These are phyloP conservation scores for Hymenotorrendiella dingleyae DNA, from an alignment of 2,329 filamentous ascomycete species.

Conservation along the genomic window DNA sequence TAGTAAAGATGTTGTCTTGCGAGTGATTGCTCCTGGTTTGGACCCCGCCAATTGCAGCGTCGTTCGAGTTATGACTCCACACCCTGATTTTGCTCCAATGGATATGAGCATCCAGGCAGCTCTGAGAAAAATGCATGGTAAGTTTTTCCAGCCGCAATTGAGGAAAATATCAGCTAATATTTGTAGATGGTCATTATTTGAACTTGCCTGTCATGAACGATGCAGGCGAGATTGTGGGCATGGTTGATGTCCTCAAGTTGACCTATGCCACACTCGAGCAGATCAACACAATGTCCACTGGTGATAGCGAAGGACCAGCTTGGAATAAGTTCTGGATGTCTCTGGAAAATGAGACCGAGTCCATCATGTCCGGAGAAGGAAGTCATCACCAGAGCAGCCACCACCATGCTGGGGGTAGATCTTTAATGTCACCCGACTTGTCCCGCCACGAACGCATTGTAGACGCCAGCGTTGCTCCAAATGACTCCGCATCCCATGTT, in stretches of 20 bases:
- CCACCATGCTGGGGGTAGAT: constrained; percentile 62
- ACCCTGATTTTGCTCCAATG: constrained; percentile 96
- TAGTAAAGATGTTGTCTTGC: constrained; percentile 96
- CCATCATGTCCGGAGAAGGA: constrained; percentile 87
- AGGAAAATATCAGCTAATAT: constrained; percentile 16
- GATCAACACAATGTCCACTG: constrained; percentile 88
- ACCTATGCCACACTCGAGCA: constrained; percentile 98
- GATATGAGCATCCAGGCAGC: constrained; percentile 99
- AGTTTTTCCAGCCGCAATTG: constrained; percentile 31
- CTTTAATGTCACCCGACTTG: constrained; percentile 75
- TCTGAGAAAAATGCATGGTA: constrained; percentile 97
- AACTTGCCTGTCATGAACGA: constrained; percentile 99
- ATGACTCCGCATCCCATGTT: constrained; percentile 90
- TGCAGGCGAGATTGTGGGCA: constrained; percentile 92
- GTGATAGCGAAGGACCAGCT: constrained; percentile 86
- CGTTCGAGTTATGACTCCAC: constrained; percentile 97
- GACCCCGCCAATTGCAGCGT: constrained; percentile 95
- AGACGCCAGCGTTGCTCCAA: constrained; percentile 78
- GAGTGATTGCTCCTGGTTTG: constrained; percentile 93
- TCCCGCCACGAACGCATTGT: constrained; percentile 60
- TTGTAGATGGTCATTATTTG: constrained; percentile 87
- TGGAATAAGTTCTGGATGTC: constrained; percentile 99
- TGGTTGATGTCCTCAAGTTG: constrained; percentile 97
- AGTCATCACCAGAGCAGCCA: constrained; percentile 74
- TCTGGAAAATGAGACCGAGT: constrained; percentile 82